These are phyloP conservation scores for Apiospora aurea DNA, from an alignment of 2,329 filamentous ascomycete species.

Conservation along the genomic window DNA sequence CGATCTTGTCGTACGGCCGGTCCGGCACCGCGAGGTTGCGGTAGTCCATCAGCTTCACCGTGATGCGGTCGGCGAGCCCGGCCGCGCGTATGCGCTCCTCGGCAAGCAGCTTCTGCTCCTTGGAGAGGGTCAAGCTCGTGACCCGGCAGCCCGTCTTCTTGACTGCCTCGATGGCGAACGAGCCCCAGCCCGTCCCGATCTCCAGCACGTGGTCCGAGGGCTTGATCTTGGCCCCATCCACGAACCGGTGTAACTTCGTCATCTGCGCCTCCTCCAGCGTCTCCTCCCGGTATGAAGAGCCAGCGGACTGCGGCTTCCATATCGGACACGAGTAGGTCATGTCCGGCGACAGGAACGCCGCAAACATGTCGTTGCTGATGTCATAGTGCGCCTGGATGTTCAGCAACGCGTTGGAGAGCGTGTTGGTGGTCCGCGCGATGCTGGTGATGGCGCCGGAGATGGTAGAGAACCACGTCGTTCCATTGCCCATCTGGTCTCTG, in stretches of 20 bases:
- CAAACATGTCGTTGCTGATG: slow-evolving; percentile 79
- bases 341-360: slow-evolving; percentile 74
- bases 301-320: slow-evolving; percentile 58
- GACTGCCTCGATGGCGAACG: slow-evolving; percentile 75
- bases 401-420: slow-evolving; percentile 63
- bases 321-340: slow-evolving; percentile 81
- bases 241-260: slow-evolving; percentile 71
- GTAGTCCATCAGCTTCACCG: slow-evolving; percentile 74
- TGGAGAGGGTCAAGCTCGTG: slow-evolving; percentile 72
- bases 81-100: slow-evolving; percentile 69
- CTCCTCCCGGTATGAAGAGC: slow-evolving; percentile 54
- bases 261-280: slow-evolving; percentile 70
- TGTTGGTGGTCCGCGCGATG: slow-evolving; percentile 64
- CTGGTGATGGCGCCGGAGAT: slow-evolving; percentile 64
- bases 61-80: slow-evolving; percentile 65
- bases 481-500: slow-evolving; percentile 68
- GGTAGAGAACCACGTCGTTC: slow-evolving; percentile 66
- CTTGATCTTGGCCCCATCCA: slow-evolving; percentile 70
- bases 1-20: slow-evolving; percentile 70
- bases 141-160: slow-evolving; percentile 70
- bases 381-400: slow-evolving; percentile 79
- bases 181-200: slow-evolving; percentile 80
- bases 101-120: slow-evolving; percentile 72
- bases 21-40: slow-evolving; percentile 63
- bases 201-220: slow-evolving; percentile 73